Conservation (phyloP, 768 basidiomycete genomes). For the Russula vinacea region DNA sequence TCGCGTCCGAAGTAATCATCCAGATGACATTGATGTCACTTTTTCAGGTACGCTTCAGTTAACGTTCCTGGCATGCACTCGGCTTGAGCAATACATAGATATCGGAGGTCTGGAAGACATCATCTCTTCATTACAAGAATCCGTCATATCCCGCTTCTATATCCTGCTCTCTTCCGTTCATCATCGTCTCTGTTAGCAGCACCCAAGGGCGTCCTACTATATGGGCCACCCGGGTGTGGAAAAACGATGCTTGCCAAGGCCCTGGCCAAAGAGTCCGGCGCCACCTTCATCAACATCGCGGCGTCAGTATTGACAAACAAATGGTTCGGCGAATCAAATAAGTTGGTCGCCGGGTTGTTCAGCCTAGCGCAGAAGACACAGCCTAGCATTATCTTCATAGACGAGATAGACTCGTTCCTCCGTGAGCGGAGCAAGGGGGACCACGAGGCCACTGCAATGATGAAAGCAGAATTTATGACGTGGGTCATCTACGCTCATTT, state of each 20-base stretch:
- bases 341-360: conserved; percentile 90
- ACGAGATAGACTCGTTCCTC: conserved; percentile 96
- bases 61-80: neutral
- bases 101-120: conserved; percentile 94
- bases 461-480: conserved; percentile 97
- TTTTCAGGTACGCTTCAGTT: conserved; percentile 59
- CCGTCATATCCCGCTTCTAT: conserved; percentile 94
- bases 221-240: conserved; percentile 96
- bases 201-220: conserved; percentile 93
- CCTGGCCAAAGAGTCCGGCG: conserved; percentile 93
- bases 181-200: conserved; percentile 81
- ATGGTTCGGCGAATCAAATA: conserved; percentile 91
- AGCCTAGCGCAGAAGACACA: conserved; percentile 91
- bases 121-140: conserved; percentile 85
- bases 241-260: conserved; percentile 99
- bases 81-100: conserved; percentile 43
- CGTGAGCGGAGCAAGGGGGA: conserved; percentile 83
- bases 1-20: conserved; percentile 93
- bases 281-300: conserved; percentile 91
- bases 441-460: conserved; percentile 98
- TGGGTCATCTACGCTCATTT: conserved; percentile 40
- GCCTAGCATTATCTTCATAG: conserved; percentile 96
- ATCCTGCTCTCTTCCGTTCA: conserved; percentile 81
- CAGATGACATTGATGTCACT: conserved; percentile 76
- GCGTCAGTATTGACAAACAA: conserved; percentile 72